Evolutionary conservation across 257 asterid genomes (phyloP), one percentile per base, ranked within the genome.

Genomic region (Solanum medicagineum): DNA sequence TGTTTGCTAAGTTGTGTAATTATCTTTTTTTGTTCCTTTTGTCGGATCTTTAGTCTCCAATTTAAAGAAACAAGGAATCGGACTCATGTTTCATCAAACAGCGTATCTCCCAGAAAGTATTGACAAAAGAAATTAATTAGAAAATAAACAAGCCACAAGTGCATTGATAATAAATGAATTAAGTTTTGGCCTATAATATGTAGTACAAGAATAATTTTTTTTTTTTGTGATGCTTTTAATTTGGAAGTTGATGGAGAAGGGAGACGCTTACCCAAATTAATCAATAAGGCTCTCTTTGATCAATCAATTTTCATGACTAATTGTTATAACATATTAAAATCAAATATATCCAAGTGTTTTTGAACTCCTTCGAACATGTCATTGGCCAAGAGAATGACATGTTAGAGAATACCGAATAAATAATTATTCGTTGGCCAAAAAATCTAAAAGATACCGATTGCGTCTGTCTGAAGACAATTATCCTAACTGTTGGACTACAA

Each of bases 381-480:
- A 20, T 20, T 57, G 65, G 26, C 26, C 65, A 57, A 57, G 20
- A 57, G 6, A 20, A 57, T 20, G 20, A 40, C 44, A 4, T 40
- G 44, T 40, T 40, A 40, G 44, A 40, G 7, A 40, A 6, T 29
- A 29, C 29, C 1, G 29, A 29, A 29, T 29, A 29, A 29, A 29
- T 29, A 29, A 29, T 29, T 1, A 29, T 29, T 40, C 7, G 4
- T 6, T 40, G 44, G 44, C 44, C 44, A 40, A 40, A 40, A 40
- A 1, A 40, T 40, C 44, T 40, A 40, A 40, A 29, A 29, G 29
- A 29, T 29, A 29, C 29, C 29, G 29, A 29, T 29, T 29, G 29
- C 2, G 29, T 29, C 29, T 29, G 29, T 29, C 29, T 29, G 29
- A 96, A 91, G 96, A 98, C 97, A 95, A 96, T 94, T 96, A 96